Evolutionary conservation across 2,329 filamentous ascomycete species (phyloP).

Genomic region (Monosporascus cannonballus): DNA sequence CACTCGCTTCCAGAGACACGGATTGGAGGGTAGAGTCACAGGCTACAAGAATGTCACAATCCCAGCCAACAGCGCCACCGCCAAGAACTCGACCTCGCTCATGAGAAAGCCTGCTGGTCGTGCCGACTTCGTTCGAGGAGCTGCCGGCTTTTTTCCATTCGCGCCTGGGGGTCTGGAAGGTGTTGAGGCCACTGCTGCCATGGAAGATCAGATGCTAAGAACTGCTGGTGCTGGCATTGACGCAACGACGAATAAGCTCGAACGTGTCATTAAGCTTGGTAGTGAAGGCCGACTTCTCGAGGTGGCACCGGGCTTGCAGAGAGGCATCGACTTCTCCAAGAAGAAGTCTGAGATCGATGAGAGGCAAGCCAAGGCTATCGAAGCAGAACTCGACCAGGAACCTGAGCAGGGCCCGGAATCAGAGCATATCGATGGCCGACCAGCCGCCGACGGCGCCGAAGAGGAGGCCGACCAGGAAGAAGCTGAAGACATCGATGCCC

Average conservation of each 20-base stretch:
- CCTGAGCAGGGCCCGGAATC: slow-evolving; percentile 30
- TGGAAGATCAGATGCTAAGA: slow-evolving; percentile 68
- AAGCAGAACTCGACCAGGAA: slow-evolving; percentile 44
- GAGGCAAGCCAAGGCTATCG: slow-evolving; percentile 57
- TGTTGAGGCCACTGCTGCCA: slow-evolving; percentile 76
- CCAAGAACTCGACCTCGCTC: slow-evolving; percentile 91
- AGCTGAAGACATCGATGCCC: slow-evolving; percentile 68
- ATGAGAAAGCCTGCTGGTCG: slow-evolving; percentile 78
- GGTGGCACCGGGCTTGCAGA: slow-evolving; percentile 71
- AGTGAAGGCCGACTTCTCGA: slow-evolving; percentile 72
- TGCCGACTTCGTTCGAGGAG: slow-evolving; percentile 87
- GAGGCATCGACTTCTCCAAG: slow-evolving; percentile 68
- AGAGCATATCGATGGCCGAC: slow-evolving; percentile 24
- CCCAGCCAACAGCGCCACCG: slow-evolving; percentile 79
- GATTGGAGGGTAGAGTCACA: slow-evolving; percentile 85
- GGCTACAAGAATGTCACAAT: slow-evolving; percentile 93
- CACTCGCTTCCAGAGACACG: slow-evolving; percentile 85
- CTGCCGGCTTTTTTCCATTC: slow-evolving; percentile 91
- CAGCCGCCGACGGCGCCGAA: slow-evolving; percentile 18
- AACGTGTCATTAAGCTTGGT: slow-evolving; percentile 79
- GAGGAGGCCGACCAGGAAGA: slow-evolving; percentile 37
- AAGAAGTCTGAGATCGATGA: slow-evolving; percentile 50
- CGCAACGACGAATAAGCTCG: slow-evolving; percentile 54
- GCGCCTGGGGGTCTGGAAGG: slow-evolving; percentile 83
- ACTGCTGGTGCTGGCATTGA: slow-evolving; percentile 37